These are phyloP conservation scores for Flaveria trinervia DNA, from an alignment of 129 eudicot genomes.

Conservation along the genomic window DNA sequence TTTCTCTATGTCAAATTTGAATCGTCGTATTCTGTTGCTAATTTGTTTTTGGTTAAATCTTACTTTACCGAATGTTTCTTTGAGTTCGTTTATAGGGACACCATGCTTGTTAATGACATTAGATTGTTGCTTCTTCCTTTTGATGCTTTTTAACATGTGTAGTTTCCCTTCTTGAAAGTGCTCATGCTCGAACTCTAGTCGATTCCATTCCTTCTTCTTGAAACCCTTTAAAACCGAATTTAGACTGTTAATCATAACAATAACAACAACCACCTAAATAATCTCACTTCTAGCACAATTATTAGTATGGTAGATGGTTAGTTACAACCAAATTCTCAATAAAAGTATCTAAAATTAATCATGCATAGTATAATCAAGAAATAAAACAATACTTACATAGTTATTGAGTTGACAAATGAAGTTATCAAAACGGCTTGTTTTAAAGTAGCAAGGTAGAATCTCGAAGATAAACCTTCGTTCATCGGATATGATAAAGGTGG, in stretches of 20 bases:
- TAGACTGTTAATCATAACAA: too few relatives aligned
- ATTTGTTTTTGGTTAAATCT: not conserved
- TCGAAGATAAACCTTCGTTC: constrained; percentile 8
- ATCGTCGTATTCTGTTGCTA: not conserved
- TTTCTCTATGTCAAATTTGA: constrained; percentile 9
- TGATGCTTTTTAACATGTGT: constrained; percentile 5
- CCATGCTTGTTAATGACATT: constrained; percentile 1
- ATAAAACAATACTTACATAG: constrained; percentile 17
- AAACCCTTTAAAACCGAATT: constrained; percentile 9
- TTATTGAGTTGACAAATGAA: constrained; percentile 27
- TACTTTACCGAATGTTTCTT: not conserved
- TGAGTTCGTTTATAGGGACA: constrained; percentile 1
- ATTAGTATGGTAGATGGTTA: not conserved
- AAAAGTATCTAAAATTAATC: not conserved
- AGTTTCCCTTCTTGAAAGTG: constrained; percentile 13
- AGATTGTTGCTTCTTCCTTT: constrained; percentile 5
- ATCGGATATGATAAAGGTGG: constrained; percentile 23
- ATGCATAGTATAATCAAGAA: not conserved
- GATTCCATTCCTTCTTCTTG: constrained; percentile 15
- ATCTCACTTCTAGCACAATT: too few relatives aligned
- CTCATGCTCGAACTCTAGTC: constrained; percentile 21
- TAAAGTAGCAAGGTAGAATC: constrained; percentile 26
- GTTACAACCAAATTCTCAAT: not conserved
- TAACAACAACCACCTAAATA: too few relatives aligned
- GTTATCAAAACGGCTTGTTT: constrained; percentile 10